Evolutionary conservation across 2,329 filamentous ascomycete species (phyloP), one percentile per base, ranked within the genome.

Genomic region (Trichoderma hamatum): DNA sequence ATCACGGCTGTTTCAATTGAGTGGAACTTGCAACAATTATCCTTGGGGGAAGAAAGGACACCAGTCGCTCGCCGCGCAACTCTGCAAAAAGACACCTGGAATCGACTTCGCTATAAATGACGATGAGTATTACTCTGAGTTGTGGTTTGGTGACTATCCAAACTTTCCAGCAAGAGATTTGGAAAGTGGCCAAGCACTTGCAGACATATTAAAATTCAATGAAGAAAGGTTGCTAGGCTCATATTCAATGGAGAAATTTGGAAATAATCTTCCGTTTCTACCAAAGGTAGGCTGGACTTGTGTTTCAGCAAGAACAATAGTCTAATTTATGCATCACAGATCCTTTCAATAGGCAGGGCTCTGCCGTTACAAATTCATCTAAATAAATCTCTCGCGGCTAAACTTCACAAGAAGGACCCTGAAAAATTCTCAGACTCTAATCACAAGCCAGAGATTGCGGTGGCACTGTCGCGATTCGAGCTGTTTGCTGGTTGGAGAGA

Each of bases 131-230:
- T 58, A 58, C 11, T 58, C 54, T 5, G 54, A 58, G n/a, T 21
- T 58, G 30, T 58, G 54, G 54, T 58, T 58, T 36, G 54, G 54
- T 14, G 54, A 58, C 54, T 58, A 58, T 21, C 54, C 54, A 24
- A 30, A 58, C 30, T 58, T 58, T 21, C 54, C 54, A 13, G 54
- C 30, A n/a, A 58, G 30, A 21, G 54, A 21, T 6, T 32, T 58
- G n/a, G 54, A 58, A 24, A 58, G 30, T 1, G 54, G 54, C 10
- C 30, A 24, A 34, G 9, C 54, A n/a, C 54, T 58, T 7, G 54
- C 30, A 4, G 54, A 58, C 9, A 30, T 58, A 16, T 58, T 58
- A 6, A n/a, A 58, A 14, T 21, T 10, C 32, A 30, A 58, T 2
- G 32, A 58, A 9, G 32, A 58, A 34, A 58, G 16, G 5, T n/a